phyloP scores from a whole-genome alignment of 2,329 filamentous ascomycete species.

The Drechslerella coelobrocha region DNA sequence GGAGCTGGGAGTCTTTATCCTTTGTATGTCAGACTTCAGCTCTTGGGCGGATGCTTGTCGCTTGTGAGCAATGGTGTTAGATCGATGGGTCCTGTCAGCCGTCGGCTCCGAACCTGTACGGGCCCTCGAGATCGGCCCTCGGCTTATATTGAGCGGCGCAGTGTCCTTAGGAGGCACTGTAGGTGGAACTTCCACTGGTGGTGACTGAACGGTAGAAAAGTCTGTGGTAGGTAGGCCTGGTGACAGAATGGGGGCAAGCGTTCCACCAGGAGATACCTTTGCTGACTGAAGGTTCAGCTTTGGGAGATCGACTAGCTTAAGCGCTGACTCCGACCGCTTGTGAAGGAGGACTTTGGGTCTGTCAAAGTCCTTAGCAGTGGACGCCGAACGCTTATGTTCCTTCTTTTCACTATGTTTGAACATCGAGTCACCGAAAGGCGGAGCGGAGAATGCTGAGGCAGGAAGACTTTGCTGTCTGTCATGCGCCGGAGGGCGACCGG shows the following conservation, averaged over 20 bases:
- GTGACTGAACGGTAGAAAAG: constrained; percentile 19
- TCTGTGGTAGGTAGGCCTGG: constrained; percentile 15
- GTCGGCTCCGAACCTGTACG: constrained; percentile 38
- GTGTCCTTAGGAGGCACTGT: constrained; percentile 44
- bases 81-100: constrained; percentile 14
- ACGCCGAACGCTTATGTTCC: constrained; percentile 44
- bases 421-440: constrained; percentile 39
- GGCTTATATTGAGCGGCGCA: constrained; percentile 25
- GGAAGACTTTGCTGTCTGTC: constrained; percentile 61
- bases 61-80: constrained; percentile 14
- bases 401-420: constrained; percentile 40
- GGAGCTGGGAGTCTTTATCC: constrained; percentile 21
- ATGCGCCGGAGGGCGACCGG: constrained; percentile 69
- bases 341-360: constrained; percentile 39
- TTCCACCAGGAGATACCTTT: constrained; percentile 25
- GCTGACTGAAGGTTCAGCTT: constrained; percentile 16
- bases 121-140: constrained; percentile 9
- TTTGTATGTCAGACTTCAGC: constrained; percentile 30
- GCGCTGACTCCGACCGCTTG: constrained; percentile 39
- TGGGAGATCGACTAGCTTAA: constrained; percentile 33
- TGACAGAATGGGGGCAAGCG: constrained; percentile 18
- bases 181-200: constrained; percentile 28
- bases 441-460: constrained; percentile 36
- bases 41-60: constrained; percentile 36
- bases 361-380: constrained; percentile 35